A percentile compares a stretch with the other conserved stretches of the same genome.
Conservation (phyloP, 495 filamentous ascomycete species). For the Aspergillus taichungensis region DNA sequence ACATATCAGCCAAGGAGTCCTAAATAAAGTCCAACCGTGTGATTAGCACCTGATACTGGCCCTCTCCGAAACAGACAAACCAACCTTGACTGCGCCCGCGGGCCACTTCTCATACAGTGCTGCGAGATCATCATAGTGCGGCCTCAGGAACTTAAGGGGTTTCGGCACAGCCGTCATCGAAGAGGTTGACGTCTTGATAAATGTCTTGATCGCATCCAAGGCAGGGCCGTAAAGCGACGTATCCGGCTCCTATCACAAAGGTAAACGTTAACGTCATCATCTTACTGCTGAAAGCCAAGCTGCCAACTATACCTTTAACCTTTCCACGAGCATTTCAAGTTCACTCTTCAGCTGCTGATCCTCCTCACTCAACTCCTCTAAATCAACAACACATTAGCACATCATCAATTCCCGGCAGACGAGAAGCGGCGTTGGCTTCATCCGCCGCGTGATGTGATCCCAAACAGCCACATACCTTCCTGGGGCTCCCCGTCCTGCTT, state of each 20-base stretch:
- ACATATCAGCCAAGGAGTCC: slow-evolving; percentile 83
- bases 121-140: slow-evolving; percentile 82
- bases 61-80: slow-evolving; percentile 4
- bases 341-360: slow-evolving; percentile 97
- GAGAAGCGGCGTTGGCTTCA: background rate
- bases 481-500: slow-evolving; percentile 56
- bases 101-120: slow-evolving; percentile 84
- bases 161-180: slow-evolving; percentile 99
- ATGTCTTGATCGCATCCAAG: slow-evolving; percentile 89
- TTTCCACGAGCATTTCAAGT: slow-evolving; percentile 96
- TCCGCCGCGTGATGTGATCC: background rate
- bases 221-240: slow-evolving; percentile 81
- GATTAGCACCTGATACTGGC: background rate
- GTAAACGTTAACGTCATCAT: slow-evolving; percentile 20
- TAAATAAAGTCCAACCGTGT: slow-evolving; percentile 17
- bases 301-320: slow-evolving; percentile 62
- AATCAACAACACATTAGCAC: slow-evolving; percentile 10
- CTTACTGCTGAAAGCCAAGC: background rate
- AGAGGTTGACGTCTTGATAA: slow-evolving; percentile 96
- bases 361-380: slow-evolving; percentile 92
- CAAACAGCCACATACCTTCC: slow-evolving; percentile 39
- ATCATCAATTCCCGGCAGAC: background rate
- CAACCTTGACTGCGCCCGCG: slow-evolving; percentile 69
- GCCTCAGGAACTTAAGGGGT: slow-evolving; percentile 93
- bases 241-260: slow-evolving; percentile 63